Percentiles rank a stretch among this genome's conserved stretches.
Evolutionary conservation across 306 rosid species (phyloP).

Genomic region (Mucuna pruriens): DNA sequence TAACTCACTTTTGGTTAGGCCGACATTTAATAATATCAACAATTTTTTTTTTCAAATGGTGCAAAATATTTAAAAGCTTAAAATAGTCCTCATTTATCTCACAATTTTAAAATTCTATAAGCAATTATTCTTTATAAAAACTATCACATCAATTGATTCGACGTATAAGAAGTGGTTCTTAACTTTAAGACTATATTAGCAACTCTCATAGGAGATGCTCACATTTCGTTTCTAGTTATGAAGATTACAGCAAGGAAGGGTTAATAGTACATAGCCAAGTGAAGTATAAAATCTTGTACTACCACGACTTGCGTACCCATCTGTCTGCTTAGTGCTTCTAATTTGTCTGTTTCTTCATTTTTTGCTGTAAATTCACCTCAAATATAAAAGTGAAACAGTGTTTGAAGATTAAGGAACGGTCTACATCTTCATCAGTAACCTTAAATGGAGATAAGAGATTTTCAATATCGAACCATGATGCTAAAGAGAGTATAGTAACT

Average conservation of each 20-base stretch:
- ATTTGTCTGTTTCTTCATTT: conserved; percentile 46
- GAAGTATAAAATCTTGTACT: conserved; percentile 32
- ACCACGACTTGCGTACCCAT: conserved; percentile 3
- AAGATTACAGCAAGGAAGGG: conserved; percentile 8
- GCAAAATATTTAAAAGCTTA: neutral
- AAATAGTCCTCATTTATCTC: neutral
- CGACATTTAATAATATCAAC: neutral
- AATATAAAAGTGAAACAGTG: conserved; percentile 36
- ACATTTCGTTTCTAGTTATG: neutral
- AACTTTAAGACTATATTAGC: neutral
- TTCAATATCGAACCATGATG: conserved; percentile 42
- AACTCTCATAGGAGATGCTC: neutral
- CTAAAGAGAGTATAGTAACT: conserved; percentile 48
- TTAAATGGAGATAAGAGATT: conserved; percentile 39
- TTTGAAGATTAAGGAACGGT: conserved; percentile 36
- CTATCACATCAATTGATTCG: neutral
- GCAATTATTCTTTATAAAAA: neutral
- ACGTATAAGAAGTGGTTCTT: neutral
- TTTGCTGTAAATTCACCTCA: conserved; percentile 30
- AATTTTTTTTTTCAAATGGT: neutral
- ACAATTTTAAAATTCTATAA: neutral
- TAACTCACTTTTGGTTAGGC: neutral
- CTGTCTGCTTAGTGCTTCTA: conserved; percentile 20
- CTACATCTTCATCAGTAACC: conserved; percentile 45
- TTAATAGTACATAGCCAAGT: conserved; percentile 26